Evolutionary conservation across 2,329 filamentous ascomycete species (phyloP), one percentile per base, ranked within the genome.

Genomic region (Zarea fungicola): DNA sequence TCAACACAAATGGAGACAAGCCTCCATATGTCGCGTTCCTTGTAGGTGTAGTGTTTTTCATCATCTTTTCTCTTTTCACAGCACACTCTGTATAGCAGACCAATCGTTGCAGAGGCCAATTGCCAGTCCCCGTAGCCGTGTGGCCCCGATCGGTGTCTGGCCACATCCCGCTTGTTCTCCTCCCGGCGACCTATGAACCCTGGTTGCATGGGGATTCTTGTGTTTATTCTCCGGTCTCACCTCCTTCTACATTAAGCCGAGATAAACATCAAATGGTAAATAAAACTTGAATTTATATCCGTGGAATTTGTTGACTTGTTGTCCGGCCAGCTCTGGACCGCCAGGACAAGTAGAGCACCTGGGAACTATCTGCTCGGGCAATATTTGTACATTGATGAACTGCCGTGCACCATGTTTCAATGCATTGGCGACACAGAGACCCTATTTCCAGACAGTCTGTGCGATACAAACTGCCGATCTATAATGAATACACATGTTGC

Each of bases 31-130:
- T 39, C 32, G 29, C n/a, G 23, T 44, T 44, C 21, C 26, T 40
- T 29, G 19, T 6, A 18, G n/a, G 16, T 8, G 21, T 39, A 26
- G 25, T 22, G 43, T 23, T 19, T 13, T 21, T 16, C n/a, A n/a
- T n/a, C 19, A 23, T 39, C 34, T 47, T 47, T 16, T 47, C 35
- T 47, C 44, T 41, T 34, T 26, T 28, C 44, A n/a, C 44, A 32
- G 44, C 14, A 13, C 13, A 7, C 26, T 29, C 13, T 29, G 11
- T 32, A 31, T 14, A 43, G 41, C 9, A 14, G 11, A 13, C 23
- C 26, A 25, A 13, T 32, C 40, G 34, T 37, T 45, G 36, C 18
- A 22, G 42, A 37, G 18, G 42, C 16, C 21, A 6, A 34, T 28
- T 29, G 19, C 29, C 44, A 47, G 25, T 3, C 11, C 18, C 13